Evolutionary conservation across 495 filamentous ascomycete species (phyloP), one percentile per base, ranked within the genome.

Genomic region (Diplogelasinospora grovesii): DNA sequence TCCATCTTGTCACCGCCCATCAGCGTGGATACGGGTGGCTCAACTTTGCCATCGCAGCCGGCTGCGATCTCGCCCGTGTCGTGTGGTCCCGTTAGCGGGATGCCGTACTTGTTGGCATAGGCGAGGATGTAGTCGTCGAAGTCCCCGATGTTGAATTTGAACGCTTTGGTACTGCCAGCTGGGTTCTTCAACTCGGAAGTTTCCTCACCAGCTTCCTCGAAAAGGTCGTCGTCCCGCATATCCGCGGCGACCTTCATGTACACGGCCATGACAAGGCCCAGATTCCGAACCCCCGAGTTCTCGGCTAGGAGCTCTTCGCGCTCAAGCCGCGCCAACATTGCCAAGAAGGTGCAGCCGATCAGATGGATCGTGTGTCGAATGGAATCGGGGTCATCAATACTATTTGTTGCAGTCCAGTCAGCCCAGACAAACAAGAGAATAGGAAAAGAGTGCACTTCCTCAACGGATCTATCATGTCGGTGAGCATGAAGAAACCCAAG

Each of bases 281-380:
- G 32, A 26, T 42, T 50, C 24, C 34, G 35, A 9, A 56, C 56
- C 0, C 45, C 53, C 9, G 56, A 56, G 15, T 39, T 48, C 25
- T 50, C 47, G 13, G 48, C 41, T 0, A 59, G 40, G 6, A 56
- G 49, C 11, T 38, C 14, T 9, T 39, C 29, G 5, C 22, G 15
- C 24, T 57, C 51, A 3, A 55, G 51, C 22, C 46, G 36, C 3
- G 54, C 50, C 2, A 60, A 34, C 49, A 57, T 60, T n/a, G 52
- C 28, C 8, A 60, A 43, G 27, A 60, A 57, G 43, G 54, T 57
- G 25, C 39, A 49, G 10, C 48, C 54, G 27, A 52, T 34, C 18
- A 60, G 54, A 1, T 23, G 43, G 14, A 48, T 39, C 36, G 16
- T 39, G 20, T 10, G 36, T 6, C n/a, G n/a, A n/a, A n/a, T n/a